phyloP scores from a whole-genome alignment of 2,329 filamentous ascomycete species.

The Byssoonygena ceratinophila region DNA sequence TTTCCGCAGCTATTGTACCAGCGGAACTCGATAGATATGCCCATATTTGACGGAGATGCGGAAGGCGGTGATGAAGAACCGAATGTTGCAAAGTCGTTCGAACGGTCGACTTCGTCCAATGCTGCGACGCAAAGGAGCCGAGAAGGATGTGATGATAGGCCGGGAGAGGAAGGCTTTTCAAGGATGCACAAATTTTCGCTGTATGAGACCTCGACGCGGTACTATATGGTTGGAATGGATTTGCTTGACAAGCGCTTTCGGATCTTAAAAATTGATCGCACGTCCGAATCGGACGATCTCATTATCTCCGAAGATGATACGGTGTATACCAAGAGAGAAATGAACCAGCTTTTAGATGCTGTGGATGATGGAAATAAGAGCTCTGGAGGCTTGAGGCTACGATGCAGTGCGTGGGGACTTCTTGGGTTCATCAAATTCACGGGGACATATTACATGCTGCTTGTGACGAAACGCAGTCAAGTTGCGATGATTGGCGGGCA shows the following conservation, averaged over 20 bases:
- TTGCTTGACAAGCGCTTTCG: constrained; percentile 79
- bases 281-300: constrained; percentile 65
- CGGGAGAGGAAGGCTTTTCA: constrained; percentile 37
- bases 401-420: constrained; percentile 84
- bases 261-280: constrained; percentile 90
- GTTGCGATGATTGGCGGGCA: constrained; percentile 94
- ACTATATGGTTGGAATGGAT: constrained; percentile 90
- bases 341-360: constrained; percentile 83
- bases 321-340: constrained; percentile 82
- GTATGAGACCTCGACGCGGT: constrained; percentile 87
- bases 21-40: constrained; percentile 23
- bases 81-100: constrained; percentile 36
- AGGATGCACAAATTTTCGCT: constrained; percentile 94
- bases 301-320: constrained; percentile 89
- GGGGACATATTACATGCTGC: constrained; percentile 89
- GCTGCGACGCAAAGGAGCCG: constrained; percentile 31
- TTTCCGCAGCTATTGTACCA: constrained; percentile 23
- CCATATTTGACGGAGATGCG: constrained; percentile 25
- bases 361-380: constrained; percentile 92
- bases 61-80: constrained; percentile 39
- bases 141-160: constrained; percentile 26
- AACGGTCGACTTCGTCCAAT: constrained; percentile 32
- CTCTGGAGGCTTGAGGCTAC: constrained; percentile 78
- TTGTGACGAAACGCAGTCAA: constrained; percentile 91
- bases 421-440: constrained; percentile 95